phyloP scores from a whole-genome alignment of 345 rosid genomes.

The Ricinus communis region DNA sequence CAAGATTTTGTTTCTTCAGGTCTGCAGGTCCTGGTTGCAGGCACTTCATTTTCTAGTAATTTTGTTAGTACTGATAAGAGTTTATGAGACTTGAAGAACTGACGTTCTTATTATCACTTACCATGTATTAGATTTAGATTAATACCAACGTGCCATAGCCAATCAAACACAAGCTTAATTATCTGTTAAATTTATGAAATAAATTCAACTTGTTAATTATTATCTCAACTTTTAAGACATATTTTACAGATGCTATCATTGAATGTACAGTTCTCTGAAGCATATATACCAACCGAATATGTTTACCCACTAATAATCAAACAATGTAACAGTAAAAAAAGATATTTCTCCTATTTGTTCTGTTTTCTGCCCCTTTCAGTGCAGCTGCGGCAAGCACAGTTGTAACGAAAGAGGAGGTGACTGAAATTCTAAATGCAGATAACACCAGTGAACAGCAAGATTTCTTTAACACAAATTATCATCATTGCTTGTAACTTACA shows the following conservation, averaged over 20 bases:
- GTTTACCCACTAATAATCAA: background rate
- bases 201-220: too few species aligned
- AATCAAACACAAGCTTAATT: too few species aligned
- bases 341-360: background rate
- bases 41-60: background rate
- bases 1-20: background rate
- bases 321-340: background rate
- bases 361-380: background rate
- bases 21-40: background rate
- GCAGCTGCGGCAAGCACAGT: background rate
- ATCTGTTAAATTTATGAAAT: background rate
- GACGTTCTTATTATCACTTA: too few species aligned
- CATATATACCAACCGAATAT: too few species aligned
- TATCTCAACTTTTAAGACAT: too few species aligned
- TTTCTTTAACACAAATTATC: background rate
- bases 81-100: too few species aligned
- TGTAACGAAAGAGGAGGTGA: background rate
- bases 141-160: too few species aligned
- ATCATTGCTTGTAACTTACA: slow-evolving; percentile 37
- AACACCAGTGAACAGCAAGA: background rate
- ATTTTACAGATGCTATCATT: too few species aligned
- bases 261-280: too few species aligned
- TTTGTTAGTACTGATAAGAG: background rate
- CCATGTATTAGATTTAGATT: too few species aligned
- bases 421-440: background rate